A percentile compares a stretch with the other conserved stretches of the same genome.
phyloP scores from a whole-genome alignment of 2,329 filamentous ascomycete species.

The Lachnellula cervina region DNA sequence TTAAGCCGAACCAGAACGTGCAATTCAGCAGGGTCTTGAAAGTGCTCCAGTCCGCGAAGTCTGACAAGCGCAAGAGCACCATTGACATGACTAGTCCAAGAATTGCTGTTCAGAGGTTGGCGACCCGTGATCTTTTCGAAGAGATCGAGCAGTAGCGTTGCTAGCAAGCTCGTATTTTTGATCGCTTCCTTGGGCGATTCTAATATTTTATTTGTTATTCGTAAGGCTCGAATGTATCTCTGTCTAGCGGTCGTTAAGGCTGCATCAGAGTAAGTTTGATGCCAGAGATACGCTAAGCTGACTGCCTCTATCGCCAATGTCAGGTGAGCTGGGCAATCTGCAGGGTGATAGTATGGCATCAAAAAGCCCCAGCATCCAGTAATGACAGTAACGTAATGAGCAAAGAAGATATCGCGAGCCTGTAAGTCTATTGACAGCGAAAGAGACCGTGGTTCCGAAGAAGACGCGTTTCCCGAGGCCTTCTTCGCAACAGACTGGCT shows the following conservation, averaged over 20 bases:
- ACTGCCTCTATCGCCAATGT: constrained; percentile 13
- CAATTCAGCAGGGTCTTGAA: background rate
- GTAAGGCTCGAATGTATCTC: constrained; percentile 9
- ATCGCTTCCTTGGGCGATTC: background rate
- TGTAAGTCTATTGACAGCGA: constrained; percentile 9
- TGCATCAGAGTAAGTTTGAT: constrained; percentile 7
- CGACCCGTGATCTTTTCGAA: background rate
- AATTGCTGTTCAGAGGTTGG: background rate
- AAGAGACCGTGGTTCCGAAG: background rate
- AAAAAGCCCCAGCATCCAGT: constrained; percentile 12
- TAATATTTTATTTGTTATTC: constrained; percentile 4
- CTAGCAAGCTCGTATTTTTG: constrained; percentile 7
- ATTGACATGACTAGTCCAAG: constrained; percentile 13
- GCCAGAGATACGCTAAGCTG: constrained; percentile 16
- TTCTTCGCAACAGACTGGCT: background rate
- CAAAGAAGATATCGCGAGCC: constrained; percentile 15
- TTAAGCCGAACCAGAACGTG: background rate
- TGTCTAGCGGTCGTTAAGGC: constrained; percentile 1
- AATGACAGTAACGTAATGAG: constrained; percentile 7
- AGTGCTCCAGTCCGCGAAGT: constrained; percentile 6
- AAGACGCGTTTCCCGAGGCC: background rate
- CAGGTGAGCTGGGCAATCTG: constrained; percentile 3
- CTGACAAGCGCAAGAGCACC: constrained; percentile 18
- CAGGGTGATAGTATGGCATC: constrained; percentile 1
- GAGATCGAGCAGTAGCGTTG: constrained; percentile 11